Evolutionary conservation across 352 stramenopile genomes (phyloP).

Genomic region (Aphanomyces stellatus): DNA sequence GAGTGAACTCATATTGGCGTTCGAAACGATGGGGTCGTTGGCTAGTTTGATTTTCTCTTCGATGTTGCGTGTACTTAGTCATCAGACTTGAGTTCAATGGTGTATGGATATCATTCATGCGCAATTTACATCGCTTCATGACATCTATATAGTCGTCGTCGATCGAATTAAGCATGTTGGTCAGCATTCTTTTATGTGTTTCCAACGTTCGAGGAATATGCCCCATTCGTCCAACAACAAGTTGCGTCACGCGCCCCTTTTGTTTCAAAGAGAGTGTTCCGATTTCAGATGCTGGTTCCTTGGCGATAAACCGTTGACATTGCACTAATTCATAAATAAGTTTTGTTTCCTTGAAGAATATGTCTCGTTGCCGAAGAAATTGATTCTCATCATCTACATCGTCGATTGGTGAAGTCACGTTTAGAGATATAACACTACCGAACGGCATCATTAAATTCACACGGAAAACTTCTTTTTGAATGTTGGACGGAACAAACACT

Average conservation of each 20-base stretch:
- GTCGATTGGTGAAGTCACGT: not conserved
- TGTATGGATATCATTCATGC: not conserved
- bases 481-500: not conserved
- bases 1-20: not conserved
- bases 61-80: not conserved
- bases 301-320: not conserved
- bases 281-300: not conserved
- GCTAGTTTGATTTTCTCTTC: not conserved
- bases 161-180: not conserved
- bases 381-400: not conserved
- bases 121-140: not conserved
- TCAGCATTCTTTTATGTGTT: not conserved
- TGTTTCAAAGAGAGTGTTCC: not conserved
- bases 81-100: not conserved
- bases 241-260: not conserved
- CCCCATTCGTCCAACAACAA: not conserved
- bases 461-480: conserved; percentile 10
- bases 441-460: conserved; percentile 14
- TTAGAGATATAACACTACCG: not conserved
- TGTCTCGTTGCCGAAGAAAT: conserved; percentile 1
- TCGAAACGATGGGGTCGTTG: not conserved
- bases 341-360: conserved; percentile 14
- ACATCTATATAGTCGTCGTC: not conserved
- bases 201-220: not conserved
- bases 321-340: conserved; percentile 4